A percentile compares a stretch with the other conserved stretches of the same genome.
Conservation (phyloP, 768 basidiomycete species). For the Sporobolomyces pararoseus region DNA sequence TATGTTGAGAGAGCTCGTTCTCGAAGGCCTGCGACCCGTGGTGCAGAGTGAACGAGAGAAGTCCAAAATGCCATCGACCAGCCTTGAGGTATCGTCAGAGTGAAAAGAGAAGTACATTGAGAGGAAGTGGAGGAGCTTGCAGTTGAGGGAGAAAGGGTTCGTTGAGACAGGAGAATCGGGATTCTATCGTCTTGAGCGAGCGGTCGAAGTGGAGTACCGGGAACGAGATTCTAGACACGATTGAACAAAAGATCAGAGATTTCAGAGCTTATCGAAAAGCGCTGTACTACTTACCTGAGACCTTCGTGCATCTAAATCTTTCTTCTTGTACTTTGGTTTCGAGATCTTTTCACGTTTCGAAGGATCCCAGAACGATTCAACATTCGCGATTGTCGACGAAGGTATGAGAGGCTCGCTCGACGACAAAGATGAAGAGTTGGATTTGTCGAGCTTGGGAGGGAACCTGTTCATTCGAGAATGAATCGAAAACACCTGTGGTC, state of each 20-base stretch:
- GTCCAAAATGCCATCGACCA: constrained; percentile 88
- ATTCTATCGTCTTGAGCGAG: constrained; percentile 73
- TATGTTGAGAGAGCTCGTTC: constrained; percentile 76
- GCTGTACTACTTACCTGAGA: constrained; percentile 61
- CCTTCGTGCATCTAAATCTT: constrained; percentile 74
- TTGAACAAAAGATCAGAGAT: too few species aligned
- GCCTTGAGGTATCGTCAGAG: constrained; percentile 74
- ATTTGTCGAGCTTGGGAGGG: constrained; percentile 17
- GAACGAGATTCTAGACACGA: constrained; percentile 61
- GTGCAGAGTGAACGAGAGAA: constrained; percentile 76
- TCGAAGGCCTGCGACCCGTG: constrained; percentile 76
- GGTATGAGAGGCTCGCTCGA: constrained; percentile 1
- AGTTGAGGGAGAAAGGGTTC: constrained; percentile 52
- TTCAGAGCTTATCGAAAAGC: too few species aligned
- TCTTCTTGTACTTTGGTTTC: constrained; percentile 35
- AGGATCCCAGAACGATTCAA: constrained; percentile 48
- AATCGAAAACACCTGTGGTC: background rate
- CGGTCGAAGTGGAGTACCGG: constrained; percentile 68
- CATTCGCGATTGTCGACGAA: background rate
- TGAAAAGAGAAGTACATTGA: constrained; percentile 55
- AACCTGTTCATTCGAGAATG: background rate
- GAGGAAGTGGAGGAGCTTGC: constrained; percentile 19
- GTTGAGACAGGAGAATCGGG: constrained; percentile 77
- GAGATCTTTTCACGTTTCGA: constrained; percentile 69
- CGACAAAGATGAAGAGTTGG: background rate